A percentile compares a stretch with the other conserved stretches of the same genome.
These are phyloP conservation scores for Phaeosphaeriaceae sp. DNA, from an alignment of 2,329 filamentous ascomycete species.

Conservation along the genomic window DNA sequence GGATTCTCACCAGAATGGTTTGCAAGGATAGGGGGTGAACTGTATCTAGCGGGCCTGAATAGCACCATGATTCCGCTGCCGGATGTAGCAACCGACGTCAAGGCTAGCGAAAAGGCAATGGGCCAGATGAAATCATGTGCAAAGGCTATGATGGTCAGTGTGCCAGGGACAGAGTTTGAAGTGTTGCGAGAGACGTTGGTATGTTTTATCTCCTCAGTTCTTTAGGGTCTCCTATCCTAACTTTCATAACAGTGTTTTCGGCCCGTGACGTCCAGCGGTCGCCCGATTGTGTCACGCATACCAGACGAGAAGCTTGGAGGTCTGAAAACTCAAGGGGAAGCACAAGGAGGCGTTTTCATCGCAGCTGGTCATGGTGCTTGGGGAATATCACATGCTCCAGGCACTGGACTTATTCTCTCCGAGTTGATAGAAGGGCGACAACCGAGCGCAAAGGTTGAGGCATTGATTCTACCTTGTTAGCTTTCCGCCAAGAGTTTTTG, in stretches of 20 bases:
- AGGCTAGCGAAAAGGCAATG: constrained; percentile 57
- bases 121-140: constrained; percentile 59
- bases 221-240: constrained; percentile 5
- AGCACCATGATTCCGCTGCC: constrained; percentile 66
- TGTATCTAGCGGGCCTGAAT: constrained; percentile 78
- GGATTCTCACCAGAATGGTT: constrained; percentile 75
- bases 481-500: background rate
- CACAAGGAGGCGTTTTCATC: constrained; percentile 70
- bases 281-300: constrained; percentile 67
- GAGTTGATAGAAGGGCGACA: constrained; percentile 69
- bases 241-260: constrained; percentile 65
- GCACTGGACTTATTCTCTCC: constrained; percentile 73
- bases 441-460: constrained; percentile 65
- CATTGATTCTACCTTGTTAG: constrained; percentile 49
- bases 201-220: constrained; percentile 15
- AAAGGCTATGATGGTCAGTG: constrained; percentile 55
- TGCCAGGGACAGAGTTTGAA: constrained; percentile 61
- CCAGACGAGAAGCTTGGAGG: constrained; percentile 63
- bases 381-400: constrained; percentile 65
- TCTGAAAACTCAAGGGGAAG: constrained; percentile 50
- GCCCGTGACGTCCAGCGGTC: constrained; percentile 68
- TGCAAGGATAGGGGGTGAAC: constrained; percentile 68
- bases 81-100: constrained; percentile 57
- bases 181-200: constrained; percentile 67
- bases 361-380: constrained; percentile 78